Evolutionary conservation across 2,329 filamentous ascomycete genomes (phyloP).

Genomic region (Trichophyton verrucosum): DNA sequence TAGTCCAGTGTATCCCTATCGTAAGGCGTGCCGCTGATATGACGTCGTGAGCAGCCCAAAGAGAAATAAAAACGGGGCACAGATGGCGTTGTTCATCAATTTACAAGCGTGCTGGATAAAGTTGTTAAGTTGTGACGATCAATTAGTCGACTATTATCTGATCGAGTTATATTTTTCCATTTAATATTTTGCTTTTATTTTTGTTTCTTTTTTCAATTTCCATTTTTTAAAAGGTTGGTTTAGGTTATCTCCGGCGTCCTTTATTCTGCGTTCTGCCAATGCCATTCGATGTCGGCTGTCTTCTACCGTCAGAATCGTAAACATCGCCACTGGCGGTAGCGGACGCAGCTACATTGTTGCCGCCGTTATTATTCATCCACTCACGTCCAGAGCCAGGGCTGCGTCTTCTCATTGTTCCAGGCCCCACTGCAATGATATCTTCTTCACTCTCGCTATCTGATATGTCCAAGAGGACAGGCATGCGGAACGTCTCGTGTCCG

Average conservation of each 20-base stretch:
- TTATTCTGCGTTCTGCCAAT: slow-evolving; percentile 15
- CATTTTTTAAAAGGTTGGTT: neutral
- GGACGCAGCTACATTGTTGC: slow-evolving; percentile 18
- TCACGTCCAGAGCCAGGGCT: slow-evolving; percentile 61
- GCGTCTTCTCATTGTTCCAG: slow-evolving; percentile 75
- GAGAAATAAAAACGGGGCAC: neutral
- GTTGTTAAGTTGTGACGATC: too few relatives aligned
- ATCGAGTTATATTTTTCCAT: neutral
- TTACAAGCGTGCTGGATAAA: neutral
- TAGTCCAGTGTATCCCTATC: neutral
- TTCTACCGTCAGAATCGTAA: slow-evolving; percentile 3
- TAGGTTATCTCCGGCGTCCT: slow-evolving; percentile 22
- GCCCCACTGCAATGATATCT: slow-evolving; percentile 56
- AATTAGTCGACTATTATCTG: neutral
- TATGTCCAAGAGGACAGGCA: slow-evolving; percentile 88
- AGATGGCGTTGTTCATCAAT: neutral
- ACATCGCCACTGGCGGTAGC: slow-evolving; percentile 11
- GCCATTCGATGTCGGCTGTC: slow-evolving; percentile 7
- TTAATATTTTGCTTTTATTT: too few relatives aligned
- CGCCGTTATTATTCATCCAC: slow-evolving; percentile 41
- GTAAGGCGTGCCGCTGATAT: neutral
- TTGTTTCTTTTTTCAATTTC: too few relatives aligned
- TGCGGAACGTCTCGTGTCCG: slow-evolving; percentile 55
- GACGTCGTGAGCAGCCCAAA: neutral
- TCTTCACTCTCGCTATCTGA: slow-evolving; percentile 94